These are phyloP conservation scores for Mucor velutinosus DNA, from an alignment of 371 early-diverging fungal genomes.

Conservation along the genomic window DNA sequence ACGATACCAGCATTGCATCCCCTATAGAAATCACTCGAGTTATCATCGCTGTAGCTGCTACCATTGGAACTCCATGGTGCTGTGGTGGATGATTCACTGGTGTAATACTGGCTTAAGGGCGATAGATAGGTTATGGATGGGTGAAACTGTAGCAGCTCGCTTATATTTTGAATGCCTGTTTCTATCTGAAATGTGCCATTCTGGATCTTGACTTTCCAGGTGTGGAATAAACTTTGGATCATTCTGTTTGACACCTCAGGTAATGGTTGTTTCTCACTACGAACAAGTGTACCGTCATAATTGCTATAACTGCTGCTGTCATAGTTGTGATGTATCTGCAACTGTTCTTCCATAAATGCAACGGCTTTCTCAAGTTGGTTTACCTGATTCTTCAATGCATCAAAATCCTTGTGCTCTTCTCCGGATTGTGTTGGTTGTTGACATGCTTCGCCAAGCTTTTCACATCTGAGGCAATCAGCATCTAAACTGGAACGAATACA, in stretches of 20 bases:
- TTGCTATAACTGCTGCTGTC: neutral
- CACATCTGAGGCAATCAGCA: conserved; percentile 8
- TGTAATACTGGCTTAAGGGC: neutral
- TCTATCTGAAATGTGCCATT: conserved; percentile 22
- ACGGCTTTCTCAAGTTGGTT: conserved; percentile 1
- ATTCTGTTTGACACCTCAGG: neutral
- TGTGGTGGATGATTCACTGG: neutral
- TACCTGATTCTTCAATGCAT: neutral
- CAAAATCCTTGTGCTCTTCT: neutral
- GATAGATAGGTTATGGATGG: conserved; percentile 2
- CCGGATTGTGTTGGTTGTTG: neutral
- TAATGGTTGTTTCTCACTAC: neutral
- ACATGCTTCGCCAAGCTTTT: conserved; percentile 13
- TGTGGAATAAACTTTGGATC: neutral
- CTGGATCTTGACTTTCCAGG: conserved; percentile 10
- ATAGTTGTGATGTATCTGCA: neutral
- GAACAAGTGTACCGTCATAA: neutral
- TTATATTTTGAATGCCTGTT: conserved; percentile 19
- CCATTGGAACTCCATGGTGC: neutral
- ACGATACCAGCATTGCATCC: neutral
- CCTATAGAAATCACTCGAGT: neutral
- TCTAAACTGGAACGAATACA: conserved; percentile 5
- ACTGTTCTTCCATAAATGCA: neutral
- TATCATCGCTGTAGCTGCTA: neutral
- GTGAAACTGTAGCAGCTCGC: conserved; percentile 12